Base-by-base conservation (phyloP, 2,329 filamentous ascomycete genomes). In the Fusarium duplospermum region DNA sequence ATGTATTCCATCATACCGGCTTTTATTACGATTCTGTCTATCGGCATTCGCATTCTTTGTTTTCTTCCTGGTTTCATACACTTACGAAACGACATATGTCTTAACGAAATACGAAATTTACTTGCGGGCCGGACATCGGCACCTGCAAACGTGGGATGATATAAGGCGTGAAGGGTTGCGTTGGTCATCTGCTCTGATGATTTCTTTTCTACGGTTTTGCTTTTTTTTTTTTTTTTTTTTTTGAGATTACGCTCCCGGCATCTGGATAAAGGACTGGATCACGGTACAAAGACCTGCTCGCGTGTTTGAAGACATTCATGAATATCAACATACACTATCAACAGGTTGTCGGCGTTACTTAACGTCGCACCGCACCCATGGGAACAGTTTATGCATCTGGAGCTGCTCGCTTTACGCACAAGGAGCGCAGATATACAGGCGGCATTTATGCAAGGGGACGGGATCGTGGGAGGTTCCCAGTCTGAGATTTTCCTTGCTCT, bases 41-140 rank as follows among this genome's bases (percentile, higher is more conserved):
- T 71, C 58, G 60, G 54, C 67, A 61, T 74, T 71, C 66, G 70
- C 67, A 60, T 75, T 72, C 66, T 71, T 74, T 72, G 68, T 66
- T 66, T 56, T 73, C 59, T 77, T 72, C 70, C 72, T 76, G 74
- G 74, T 79, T 78, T 74, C 70, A 70, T 66, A 71, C 63, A 76
- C 65, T 75, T 54, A 80, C 72, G 78, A 80, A 78, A 80, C 73
- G 76, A 79, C 73, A 81, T 73, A 74, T 80, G 78, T 80, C 74
- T 81, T 82, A 78, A 80, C 73, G 80, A 81, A 80, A 77, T 76
- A 79, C 71, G 79, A 76, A 79, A 75, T 70, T 77, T 77, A 67
- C 56, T 65, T 64, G 47, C 47, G 71, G 76, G 73, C 62, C 70
- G 77, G 71, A 73, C 66, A 74, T 31, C 63, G 72, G 69, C 71